A percentile compares a stretch with the other conserved stretches of the same genome.
phyloP scores from a whole-genome alignment of 148 eudicot species.

The Salicornia ramosissima region DNA sequence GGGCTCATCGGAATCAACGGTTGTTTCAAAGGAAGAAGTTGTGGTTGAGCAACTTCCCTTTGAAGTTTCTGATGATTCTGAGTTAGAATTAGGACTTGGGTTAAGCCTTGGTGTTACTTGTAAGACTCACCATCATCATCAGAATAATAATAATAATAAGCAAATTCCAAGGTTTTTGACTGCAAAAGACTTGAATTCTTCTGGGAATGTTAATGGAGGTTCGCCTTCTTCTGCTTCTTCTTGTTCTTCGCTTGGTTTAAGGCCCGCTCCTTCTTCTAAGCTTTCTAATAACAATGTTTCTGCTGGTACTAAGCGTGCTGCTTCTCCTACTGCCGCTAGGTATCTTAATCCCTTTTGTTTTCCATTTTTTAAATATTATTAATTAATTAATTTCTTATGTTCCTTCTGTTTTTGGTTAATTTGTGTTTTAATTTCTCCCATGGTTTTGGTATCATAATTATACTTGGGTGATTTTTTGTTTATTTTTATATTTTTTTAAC shows the following conservation, averaged over 20 bases:
- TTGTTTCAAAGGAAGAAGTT: slow-evolving; percentile 39
- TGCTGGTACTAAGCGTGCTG: slow-evolving; percentile 64
- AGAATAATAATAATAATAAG: slow-evolving; percentile 16
- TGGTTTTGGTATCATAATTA: too few relatives aligned
- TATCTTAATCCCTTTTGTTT: slow-evolving; percentile 6
- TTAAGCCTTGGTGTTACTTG: slow-evolving; percentile 48
- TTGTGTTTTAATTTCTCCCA: background rate
- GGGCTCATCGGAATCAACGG: slow-evolving; percentile 48
- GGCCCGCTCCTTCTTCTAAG: slow-evolving; percentile 4
- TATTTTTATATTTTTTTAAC: background rate
- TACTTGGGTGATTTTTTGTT: background rate
- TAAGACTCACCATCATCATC: slow-evolving; percentile 11
- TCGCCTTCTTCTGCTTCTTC: slow-evolving; percentile 50
- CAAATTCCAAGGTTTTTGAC: slow-evolving; percentile 48
- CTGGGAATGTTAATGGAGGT: slow-evolving; percentile 24
- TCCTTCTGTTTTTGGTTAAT: background rate
- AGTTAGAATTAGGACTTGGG: slow-evolving; percentile 71
- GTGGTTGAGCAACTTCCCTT: slow-evolving; percentile 25
- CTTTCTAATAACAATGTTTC: slow-evolving; percentile 22
- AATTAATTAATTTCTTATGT: background rate
- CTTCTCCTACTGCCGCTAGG: slow-evolving; percentile 60
- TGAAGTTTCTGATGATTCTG: slow-evolving; percentile 59
- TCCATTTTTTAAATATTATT: background rate
- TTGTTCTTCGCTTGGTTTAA: slow-evolving; percentile 41
- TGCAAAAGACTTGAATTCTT: slow-evolving; percentile 44